Conservation (phyloP, 371 early-diverging fungal genomes). For the Haplosporangium sp. region DNA sequence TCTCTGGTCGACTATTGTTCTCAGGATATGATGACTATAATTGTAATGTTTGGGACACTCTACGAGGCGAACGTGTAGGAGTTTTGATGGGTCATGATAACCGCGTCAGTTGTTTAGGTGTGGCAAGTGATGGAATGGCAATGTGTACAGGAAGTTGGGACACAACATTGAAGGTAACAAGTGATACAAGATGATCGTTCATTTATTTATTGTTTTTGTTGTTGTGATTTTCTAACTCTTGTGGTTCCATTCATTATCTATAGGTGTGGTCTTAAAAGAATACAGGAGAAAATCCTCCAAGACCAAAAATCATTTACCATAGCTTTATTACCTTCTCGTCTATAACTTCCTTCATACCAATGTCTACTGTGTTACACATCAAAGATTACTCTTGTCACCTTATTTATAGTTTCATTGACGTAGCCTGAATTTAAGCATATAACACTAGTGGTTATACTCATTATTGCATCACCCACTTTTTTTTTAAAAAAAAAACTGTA, state of each 20-base stretch:
- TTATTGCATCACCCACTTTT: not conserved
- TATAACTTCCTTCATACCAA: not conserved
- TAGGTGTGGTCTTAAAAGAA: conserved; percentile 22
- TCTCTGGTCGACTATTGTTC: conserved; percentile 94
- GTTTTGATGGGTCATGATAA: conserved; percentile 97
- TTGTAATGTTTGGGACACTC: conserved; percentile 98
- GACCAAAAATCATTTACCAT: not conserved
- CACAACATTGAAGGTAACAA: conserved; percentile 85
- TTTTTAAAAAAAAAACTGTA: no score
- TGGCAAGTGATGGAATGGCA: conserved; percentile 96
- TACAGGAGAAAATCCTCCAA: not conserved
- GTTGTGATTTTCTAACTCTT: no score
- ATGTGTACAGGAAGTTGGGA: conserved; percentile 99
- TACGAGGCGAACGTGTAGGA: conserved; percentile 94
- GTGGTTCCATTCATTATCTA: no score
- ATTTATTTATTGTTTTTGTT: no score
- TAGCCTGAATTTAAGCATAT: not conserved
- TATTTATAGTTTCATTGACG: not conserved
- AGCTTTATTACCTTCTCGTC: not conserved
- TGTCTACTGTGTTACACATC: no score
- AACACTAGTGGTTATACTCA: no score
- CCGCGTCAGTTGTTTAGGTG: conserved; percentile 96
- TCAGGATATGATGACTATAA: conserved; percentile 98
- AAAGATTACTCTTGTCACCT: no score
- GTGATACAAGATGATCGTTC: not conserved